Conservation (phyloP, 768 basidiomycete species). For the Pisolithus orientalis region DNA sequence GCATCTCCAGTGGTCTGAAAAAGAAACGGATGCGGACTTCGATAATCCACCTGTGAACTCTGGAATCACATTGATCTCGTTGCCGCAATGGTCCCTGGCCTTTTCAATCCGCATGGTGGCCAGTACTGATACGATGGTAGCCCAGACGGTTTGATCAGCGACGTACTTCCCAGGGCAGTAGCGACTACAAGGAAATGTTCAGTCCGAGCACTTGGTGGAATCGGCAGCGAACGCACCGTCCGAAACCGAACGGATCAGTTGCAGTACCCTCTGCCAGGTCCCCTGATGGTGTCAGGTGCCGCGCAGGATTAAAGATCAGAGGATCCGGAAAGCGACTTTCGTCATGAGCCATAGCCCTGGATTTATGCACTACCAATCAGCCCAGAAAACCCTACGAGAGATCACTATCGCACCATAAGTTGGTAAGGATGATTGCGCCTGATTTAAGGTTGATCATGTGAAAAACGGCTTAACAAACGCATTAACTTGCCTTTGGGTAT, state of each 20-base stretch:
- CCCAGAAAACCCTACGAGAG: not conserved
- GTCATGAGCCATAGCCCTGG: not conserved
- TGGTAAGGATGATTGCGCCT: conserved; percentile 20
- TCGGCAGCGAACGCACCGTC: conserved; percentile 13
- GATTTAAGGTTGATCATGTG: not conserved
- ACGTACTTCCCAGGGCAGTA: conserved; percentile 31
- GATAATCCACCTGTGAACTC: conserved; percentile 20
- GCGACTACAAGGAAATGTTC: conserved; percentile 10
- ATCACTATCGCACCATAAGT: conserved; percentile 15
- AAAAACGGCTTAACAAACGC: not conserved
- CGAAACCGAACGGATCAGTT: conserved; percentile 16
- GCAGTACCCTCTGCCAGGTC: not conserved
- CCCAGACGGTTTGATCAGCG: conserved; percentile 29
- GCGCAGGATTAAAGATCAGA: not conserved
- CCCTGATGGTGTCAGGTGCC: not conserved
- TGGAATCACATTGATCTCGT: conserved; percentile 18
- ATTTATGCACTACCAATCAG: not conserved
- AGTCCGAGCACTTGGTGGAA: not conserved
- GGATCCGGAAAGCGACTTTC: not conserved
- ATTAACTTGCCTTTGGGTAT: conserved; percentile 21
- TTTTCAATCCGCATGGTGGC: conserved; percentile 23
- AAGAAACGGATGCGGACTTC: conserved; percentile 8
- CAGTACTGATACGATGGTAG: conserved; percentile 25
- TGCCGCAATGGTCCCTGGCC: conserved; percentile 22
- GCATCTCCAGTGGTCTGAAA: not conserved